phyloP scores from a whole-genome alignment of 768 basidiomycete species.

The Hysterangium stoloniferum region DNA sequence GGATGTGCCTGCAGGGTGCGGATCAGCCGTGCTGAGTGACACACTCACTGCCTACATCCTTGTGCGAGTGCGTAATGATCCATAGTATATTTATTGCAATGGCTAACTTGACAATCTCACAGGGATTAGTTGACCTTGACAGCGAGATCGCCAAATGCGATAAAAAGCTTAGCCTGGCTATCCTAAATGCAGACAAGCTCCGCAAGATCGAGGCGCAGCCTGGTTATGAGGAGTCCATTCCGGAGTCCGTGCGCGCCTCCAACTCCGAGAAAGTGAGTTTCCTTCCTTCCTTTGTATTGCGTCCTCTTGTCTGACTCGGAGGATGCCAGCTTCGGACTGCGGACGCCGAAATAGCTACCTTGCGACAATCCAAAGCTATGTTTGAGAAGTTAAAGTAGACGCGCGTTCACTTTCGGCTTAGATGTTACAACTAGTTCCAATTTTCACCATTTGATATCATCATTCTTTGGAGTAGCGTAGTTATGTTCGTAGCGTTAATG shows the following conservation, averaged over 20 bases:
- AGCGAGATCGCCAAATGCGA: conserved; percentile 83
- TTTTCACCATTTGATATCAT: too few species aligned
- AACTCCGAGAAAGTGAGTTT: conserved; percentile 77
- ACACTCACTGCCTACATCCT: conserved; percentile 74
- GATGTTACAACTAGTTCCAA: too few species aligned
- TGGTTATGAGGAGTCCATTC: conserved; percentile 76
- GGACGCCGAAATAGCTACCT: conserved; percentile 71
- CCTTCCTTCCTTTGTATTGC: neutral
- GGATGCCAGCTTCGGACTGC: conserved; percentile 57
- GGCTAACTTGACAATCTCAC: conserved; percentile 4
- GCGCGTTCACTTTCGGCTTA: neutral
- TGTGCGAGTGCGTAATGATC: conserved; percentile 55
- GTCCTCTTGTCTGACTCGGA: conserved; percentile 5
- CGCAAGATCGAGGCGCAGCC: conserved; percentile 60
- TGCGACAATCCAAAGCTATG: conserved; percentile 66
- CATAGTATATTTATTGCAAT: neutral
- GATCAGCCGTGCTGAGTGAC: conserved; percentile 69
- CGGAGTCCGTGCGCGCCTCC: conserved; percentile 59
- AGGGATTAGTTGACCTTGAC: conserved; percentile 89
- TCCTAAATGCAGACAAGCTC: conserved; percentile 68
- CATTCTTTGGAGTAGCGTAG: too few species aligned
- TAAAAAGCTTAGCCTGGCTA: conserved; percentile 77
- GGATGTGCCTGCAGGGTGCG: conserved; percentile 86
- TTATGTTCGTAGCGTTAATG: too few species aligned
- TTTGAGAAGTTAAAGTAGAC: conserved; percentile 56